Evolutionary conservation across 192 early-diverging fungal species (phyloP), one percentile per base, ranked within the genome.

Genomic region (Podila epicladia): DNA sequence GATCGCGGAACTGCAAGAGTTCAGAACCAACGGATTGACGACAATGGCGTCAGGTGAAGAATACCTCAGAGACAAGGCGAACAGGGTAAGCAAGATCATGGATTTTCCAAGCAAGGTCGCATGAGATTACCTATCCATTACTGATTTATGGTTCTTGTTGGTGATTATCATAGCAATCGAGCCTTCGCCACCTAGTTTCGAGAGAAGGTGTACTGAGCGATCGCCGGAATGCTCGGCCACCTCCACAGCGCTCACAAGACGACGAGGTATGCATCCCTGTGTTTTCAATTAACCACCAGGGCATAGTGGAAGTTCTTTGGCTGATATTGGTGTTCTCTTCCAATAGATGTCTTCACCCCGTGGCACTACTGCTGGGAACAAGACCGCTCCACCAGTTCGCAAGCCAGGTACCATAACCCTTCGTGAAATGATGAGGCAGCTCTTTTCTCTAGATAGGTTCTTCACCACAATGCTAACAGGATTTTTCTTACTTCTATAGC

Each of bases 1-100:
- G 22, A 97, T 99, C 68, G 87, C 91, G 29, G 89, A 94, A 75
- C 84, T 98, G 31, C 96, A 97, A 71, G 95, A 97, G 76, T 98
- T 92, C 86, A 86, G 95, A 38, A 88, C 92, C 62, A 96, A 95
- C 75, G 97, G 97, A n/a, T 86, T 97, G 26, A 94, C 91, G 4
- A 90, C 92, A 0, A 78, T 92, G 7, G 85, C 85, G 24, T 92
- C 95, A 48, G 93, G 93, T 1, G 86, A 90, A 24, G 91, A 93
- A 29, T 98, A 94, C 71, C 89, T 93, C 58, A 74, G 82, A n/a
- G 90, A 93, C 51, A 90, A 91, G 65, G 75, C 85, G 7, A 87
- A 90, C 55, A 74, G 84, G 29, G 75, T 89, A 55, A 53, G 84
- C 24, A 55, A 9, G 53, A 26, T 55, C 8, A 6, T 24, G 1